These are phyloP conservation scores for Persicaria tinctoria DNA, from an alignment of 148 eudicot genomes.

Conservation along the genomic window DNA sequence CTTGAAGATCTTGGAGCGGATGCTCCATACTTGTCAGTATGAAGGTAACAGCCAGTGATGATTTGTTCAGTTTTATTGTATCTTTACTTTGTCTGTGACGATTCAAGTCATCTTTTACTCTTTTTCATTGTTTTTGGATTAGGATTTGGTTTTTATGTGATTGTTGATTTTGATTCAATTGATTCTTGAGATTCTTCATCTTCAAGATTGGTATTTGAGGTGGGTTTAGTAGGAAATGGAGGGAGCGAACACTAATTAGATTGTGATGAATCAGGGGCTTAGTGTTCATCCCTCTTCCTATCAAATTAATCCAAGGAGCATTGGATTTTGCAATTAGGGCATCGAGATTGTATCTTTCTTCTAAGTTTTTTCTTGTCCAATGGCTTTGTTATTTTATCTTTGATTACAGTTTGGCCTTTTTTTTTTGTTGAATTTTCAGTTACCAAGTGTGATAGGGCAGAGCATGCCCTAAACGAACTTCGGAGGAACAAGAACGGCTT, in stretches of 20 bases:
- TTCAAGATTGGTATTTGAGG: background rate
- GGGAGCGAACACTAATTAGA: background rate
- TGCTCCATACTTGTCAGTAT: conserved; percentile 80
- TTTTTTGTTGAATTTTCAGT: conserved; percentile 35
- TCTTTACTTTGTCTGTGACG: background rate
- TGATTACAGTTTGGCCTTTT: conserved; percentile 10
- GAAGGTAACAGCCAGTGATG: conserved; percentile 42
- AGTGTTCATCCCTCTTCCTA: background rate
- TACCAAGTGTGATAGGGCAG: conserved; percentile 78
- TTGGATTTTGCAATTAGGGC: background rate
- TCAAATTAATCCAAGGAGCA: background rate
- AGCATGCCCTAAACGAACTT: conserved; percentile 44
- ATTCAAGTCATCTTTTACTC: background rate
- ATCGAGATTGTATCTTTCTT: background rate
- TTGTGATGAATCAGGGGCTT: background rate
- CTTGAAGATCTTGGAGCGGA: conserved; percentile 81
- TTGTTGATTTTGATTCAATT: background rate
- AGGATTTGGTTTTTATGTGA: background rate
- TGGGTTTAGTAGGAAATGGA: background rate
- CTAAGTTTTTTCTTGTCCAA: background rate
- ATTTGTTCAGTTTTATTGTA: background rate
- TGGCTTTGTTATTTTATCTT: background rate
- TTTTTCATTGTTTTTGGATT: background rate
- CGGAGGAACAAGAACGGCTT: conserved; percentile 66
- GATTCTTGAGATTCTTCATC: background rate